Evolutionary conservation across 192 early-diverging fungal genomes (phyloP).

Genomic region (Gonapodya sp.): DNA sequence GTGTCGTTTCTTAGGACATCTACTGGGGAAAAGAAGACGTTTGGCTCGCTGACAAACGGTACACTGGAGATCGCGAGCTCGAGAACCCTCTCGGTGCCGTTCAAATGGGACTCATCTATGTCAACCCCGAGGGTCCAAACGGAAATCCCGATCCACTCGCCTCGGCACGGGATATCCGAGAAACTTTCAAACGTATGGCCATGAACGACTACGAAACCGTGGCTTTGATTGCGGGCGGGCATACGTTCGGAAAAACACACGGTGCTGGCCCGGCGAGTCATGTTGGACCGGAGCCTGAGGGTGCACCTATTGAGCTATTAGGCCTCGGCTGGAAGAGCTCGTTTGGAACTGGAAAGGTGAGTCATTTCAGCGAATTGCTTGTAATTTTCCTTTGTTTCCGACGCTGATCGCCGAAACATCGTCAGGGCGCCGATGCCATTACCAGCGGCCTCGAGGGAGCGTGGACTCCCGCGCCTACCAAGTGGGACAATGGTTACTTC

Average conservation of each 20-base stretch:
- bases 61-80: neutral
- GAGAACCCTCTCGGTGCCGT: neutral
- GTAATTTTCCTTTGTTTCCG: too few species aligned
- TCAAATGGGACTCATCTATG: neutral
- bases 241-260: constrained; percentile 3
- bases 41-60: neutral
- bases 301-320: neutral
- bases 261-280: neutral
- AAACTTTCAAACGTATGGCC: neutral
- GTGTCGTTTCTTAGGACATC: neutral
- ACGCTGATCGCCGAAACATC: too few species aligned
- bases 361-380: too few species aligned
- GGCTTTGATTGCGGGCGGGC: constrained; percentile 2
- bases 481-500: neutral
- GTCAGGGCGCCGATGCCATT: constrained; percentile 25
- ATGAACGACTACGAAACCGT: constrained; percentile 9
- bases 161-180: neutral
- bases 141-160: neutral
- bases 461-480: neutral
- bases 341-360: neutral
- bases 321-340: neutral
- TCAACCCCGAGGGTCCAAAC: constrained; percentile 4
- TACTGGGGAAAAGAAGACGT: neutral
- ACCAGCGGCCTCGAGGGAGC: constrained; percentile 17
- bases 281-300: neutral